Evolutionary conservation across 23 red algal genomes (phyloP).

Genomic region (Chondrus crispus): DNA sequence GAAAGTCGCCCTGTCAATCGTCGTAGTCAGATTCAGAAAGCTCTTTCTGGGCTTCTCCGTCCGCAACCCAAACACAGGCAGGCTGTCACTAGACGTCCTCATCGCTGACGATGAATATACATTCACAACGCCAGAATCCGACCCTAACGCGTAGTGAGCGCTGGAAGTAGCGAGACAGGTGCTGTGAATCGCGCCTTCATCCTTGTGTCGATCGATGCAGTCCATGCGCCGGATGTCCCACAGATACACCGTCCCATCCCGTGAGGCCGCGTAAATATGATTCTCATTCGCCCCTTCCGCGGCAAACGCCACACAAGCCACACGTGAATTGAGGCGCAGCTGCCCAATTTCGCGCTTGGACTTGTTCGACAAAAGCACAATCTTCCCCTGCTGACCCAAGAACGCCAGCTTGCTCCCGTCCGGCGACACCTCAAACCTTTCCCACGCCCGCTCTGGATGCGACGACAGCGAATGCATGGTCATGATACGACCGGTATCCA

Average conservation of each 20-base stretch:
- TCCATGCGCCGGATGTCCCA: constrained; percentile 61
- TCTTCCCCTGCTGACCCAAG: constrained; percentile 46
- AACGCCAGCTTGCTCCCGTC: constrained; percentile 62
- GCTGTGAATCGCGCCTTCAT: constrained; percentile 57
- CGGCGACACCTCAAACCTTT: constrained; percentile 56
- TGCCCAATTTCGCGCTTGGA: constrained; percentile 61
- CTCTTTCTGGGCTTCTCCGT: constrained; percentile 6
- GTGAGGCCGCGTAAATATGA: constrained; percentile 25
- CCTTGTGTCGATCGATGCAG: constrained; percentile 57
- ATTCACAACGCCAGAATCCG: constrained; percentile 75
- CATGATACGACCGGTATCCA: constrained; percentile 14
- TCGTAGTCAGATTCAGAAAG: constrained; percentile 69
- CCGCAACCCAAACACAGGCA: not conserved
- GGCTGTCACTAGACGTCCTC: not conserved
- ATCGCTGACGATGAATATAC: constrained; percentile 17
- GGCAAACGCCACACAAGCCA: constrained; percentile 30
- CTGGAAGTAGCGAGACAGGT: constrained; percentile 46
- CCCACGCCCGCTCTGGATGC: constrained; percentile 32
- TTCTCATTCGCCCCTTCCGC: constrained; percentile 23
- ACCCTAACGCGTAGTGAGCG: constrained; percentile 59
- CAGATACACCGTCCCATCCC: constrained; percentile 60
- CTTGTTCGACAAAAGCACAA: constrained; percentile 39
- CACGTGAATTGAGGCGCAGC: constrained; percentile 53
- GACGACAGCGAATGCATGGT: constrained; percentile 23
- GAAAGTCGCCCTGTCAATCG: constrained; percentile 52